Evolutionary conservation across 2,329 filamentous ascomycete species (phyloP), one percentile per base, ranked within the genome.

Genomic region (Plenodomus biglobosus): DNA sequence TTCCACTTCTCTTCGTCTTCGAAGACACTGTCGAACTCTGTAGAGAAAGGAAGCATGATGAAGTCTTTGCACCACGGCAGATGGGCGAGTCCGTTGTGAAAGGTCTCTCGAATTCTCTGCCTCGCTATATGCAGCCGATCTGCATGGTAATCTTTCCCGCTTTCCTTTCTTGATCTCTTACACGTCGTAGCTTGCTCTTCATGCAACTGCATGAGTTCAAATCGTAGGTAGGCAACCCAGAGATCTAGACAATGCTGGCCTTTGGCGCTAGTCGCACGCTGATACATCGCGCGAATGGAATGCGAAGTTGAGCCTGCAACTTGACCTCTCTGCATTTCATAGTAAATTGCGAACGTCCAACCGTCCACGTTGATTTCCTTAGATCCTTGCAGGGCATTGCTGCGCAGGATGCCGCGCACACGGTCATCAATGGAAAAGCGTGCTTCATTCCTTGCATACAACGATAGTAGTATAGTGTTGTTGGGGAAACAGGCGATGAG

Each of bases 371-470:
- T 71, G 18, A 71, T 65, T 2, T 56, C 40, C 3, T 60, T 62
- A 6, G 58, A 56, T 18, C 57, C 50, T n/a, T 66, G 52, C 1
- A 75, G 59, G 2, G 73, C 58, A 7, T 61, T 67, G 20, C 74
- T 68, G 17, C 79, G 72, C 10, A 92, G 74, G 8, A 88, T 72
- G 5, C 80, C 77, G n/a, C 88, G 84, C 17, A 95, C 82, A 16
- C 89, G 86, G 58, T 95, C 88, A 52, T 90, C 82, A 44, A 94
- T 80, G 19, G 85, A 81, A 37, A 90, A 82, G 7, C 85, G 82
- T 1, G 83, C 78, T 65, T 92, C 86, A 53, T 88, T 85, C 77
- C 85, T 88, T n/a, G 85, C 80, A 55, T 87, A 87, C 0, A 94
- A 73, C 1, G 81, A 77, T 1, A 95, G 78, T 52, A 96, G 86